A percentile compares a stretch with the other conserved stretches of the same genome.
These are phyloP conservation scores for Termitomyces sp. DNA, from an alignment of 768 basidiomycete genomes.

Conservation along the genomic window DNA sequence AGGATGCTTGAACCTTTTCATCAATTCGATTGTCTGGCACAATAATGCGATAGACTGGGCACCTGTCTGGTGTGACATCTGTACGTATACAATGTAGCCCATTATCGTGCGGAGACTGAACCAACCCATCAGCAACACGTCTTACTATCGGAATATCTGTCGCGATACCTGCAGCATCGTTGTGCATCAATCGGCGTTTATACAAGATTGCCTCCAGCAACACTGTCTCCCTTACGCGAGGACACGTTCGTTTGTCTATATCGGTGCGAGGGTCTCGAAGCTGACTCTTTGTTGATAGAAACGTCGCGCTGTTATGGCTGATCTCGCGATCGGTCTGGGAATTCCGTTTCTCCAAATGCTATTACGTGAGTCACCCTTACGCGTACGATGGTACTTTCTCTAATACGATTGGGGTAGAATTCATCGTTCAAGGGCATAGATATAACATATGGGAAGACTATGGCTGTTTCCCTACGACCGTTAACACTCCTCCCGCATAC, in stretches of 20 bases:
- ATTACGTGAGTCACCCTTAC: conserved; percentile 38
- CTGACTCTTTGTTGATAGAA: conserved; percentile 32
- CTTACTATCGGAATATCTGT: conserved; percentile 40
- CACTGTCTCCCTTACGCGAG: conserved; percentile 43
- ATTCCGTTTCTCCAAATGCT: conserved; percentile 45
- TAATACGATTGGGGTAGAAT: too few species aligned
- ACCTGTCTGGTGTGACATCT: conserved; percentile 63
- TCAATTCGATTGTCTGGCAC: conserved; percentile 74
- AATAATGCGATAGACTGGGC: conserved; percentile 49
- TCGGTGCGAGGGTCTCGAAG: too few species aligned
- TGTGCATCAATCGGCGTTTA: conserved; percentile 59
- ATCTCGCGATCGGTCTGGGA: conserved; percentile 48
- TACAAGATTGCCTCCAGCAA: conserved; percentile 52
- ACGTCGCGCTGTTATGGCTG: conserved; percentile 42
- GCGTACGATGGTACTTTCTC: too few species aligned
- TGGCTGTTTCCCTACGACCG: conserved; percentile 51
- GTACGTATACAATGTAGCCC: conserved; percentile 30
- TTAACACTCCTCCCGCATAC: conserved; percentile 42
- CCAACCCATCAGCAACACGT: conserved; percentile 42
- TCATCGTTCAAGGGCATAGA: conserved; percentile 53
- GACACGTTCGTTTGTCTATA: too few species aligned
- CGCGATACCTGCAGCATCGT: conserved; percentile 48
- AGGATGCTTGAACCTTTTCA: conserved; percentile 51
- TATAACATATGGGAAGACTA: conserved; percentile 58
- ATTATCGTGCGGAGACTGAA: too few species aligned